Evolutionary conservation across 2,329 filamentous ascomycete genomes (phyloP), one percentile per base, ranked within the genome.

Genomic region (Arthroderma sp.): DNA sequence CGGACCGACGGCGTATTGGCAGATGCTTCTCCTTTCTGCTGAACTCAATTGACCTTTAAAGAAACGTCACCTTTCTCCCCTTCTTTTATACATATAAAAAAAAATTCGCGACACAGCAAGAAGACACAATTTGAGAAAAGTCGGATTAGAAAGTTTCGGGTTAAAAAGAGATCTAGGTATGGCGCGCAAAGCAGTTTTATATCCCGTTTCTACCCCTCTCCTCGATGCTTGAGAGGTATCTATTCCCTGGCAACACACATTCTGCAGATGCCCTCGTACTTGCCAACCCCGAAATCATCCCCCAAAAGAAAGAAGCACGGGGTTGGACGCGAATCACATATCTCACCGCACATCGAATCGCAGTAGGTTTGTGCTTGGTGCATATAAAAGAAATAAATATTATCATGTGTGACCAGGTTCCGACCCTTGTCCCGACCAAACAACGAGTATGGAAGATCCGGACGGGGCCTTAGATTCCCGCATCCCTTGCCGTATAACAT

Each of bases 371-470:
- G 44, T 46, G 43, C 43, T 48, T 42, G 39, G 40, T 43, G 47
- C 47, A 46, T 48, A 37, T 33, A 15, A 42, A 30, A 33, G 30
- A 48, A 42, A 45, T 39, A 38, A 33, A 39, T 34, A 40, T 43
- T 44, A 37, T 43, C 34, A 40, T 44, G 43, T 44, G 44, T 44
- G 40, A 39, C 42, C 42, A 46, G 40, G 41, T 39, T 46, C 15
- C 15, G 15, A 38, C 36, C 38, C 41, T 40, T 10, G 44, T 32
- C 22, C 38, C 42, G 38, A 44, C 44, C 42, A 42, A 36, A 46
- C 47, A 49, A 42, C 41, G 33, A 40, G 40, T 40, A 37, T 47
- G 44, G 47, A 47, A 49, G 36, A 33, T 38, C 47, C 47, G 47
- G 47, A 44, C 41, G 15, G 15, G 15, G 15, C 15, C 15, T 22